Percentiles rank a stretch among this genome's conserved stretches.
phyloP scores from a whole-genome alignment of 257 asterid species.

The Linaria vulgaris region DNA sequence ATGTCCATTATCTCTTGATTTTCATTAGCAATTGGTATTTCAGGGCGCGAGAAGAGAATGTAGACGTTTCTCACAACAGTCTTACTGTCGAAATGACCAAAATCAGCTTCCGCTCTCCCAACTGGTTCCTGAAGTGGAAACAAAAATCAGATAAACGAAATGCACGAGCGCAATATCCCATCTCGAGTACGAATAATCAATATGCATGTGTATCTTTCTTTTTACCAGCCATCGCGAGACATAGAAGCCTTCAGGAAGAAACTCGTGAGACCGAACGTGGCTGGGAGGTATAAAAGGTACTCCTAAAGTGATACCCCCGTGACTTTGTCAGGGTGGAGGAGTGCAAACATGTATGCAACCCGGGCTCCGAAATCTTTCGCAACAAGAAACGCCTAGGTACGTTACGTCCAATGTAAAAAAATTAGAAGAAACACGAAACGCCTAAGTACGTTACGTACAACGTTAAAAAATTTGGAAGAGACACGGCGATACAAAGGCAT shows the following conservation, averaged over 20 bases:
- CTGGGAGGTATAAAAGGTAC: slow-evolving; percentile 44
- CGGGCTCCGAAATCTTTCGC: slow-evolving; percentile 54
- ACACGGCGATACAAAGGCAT: too few relatives aligned
- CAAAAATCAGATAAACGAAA: neutral
- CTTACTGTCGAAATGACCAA: slow-evolving; percentile 42
- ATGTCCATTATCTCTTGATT: slow-evolving; percentile 56
- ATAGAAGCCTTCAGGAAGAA: slow-evolving; percentile 62
- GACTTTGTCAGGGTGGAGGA: slow-evolving; percentile 48
- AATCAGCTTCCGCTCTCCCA: slow-evolving; percentile 60
- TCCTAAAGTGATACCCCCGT: slow-evolving; percentile 51
- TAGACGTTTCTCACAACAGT: slow-evolving; percentile 44
- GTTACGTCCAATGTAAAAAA: slow-evolving; percentile 39
- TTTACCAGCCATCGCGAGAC: slow-evolving; percentile 66
- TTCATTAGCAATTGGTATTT: slow-evolving; percentile 45
- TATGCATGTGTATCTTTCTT: neutral
- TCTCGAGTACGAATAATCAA: too few relatives aligned
- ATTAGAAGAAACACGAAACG: too few relatives aligned
- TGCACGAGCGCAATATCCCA: neutral
- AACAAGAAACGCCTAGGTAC: slow-evolving; percentile 44
- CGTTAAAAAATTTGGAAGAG: too few relatives aligned
- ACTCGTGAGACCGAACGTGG: slow-evolving; percentile 10
- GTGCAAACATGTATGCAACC: slow-evolving; percentile 40
- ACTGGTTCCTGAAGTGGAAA: slow-evolving; percentile 38
- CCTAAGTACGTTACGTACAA: too few relatives aligned
- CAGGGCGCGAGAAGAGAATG: too few relatives aligned